Percentiles rank a stretch among this genome's conserved stretches.
phyloP scores from a whole-genome alignment of 176 grass and related monocot species.

The Oryza longistaminata region DNA sequence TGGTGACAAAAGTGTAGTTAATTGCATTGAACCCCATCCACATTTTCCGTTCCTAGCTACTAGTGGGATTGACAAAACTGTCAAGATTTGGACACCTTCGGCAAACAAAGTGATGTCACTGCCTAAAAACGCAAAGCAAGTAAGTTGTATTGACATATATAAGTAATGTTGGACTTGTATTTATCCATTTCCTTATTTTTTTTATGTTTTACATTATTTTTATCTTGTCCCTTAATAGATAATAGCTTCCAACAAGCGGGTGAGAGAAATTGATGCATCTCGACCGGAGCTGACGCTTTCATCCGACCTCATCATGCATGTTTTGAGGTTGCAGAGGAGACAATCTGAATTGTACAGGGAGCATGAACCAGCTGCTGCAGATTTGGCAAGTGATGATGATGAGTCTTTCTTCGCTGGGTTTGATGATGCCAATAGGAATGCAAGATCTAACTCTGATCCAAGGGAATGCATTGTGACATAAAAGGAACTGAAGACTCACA shows the following conservation, averaged over 20 bases:
- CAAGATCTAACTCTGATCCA: constrained; percentile 51
- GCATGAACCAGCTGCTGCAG: constrained; percentile 23
- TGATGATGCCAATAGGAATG: constrained; percentile 34
- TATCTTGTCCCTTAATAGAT: constrained; percentile 40
- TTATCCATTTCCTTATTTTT: neutral
- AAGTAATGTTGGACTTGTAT: neutral
- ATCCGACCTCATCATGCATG: constrained; percentile 71
- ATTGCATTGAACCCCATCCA: constrained; percentile 74
- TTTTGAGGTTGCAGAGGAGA: constrained; percentile 64
- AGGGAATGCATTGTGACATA: constrained; percentile 67
- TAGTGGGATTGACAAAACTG: constrained; percentile 70
- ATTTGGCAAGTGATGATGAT: constrained; percentile 46
- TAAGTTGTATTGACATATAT: constrained; percentile 27
- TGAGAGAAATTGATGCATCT: constrained; percentile 44
- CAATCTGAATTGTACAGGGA: constrained; percentile 43
- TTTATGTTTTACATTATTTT: constrained; percentile 8
- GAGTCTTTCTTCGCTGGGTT: constrained; percentile 54
- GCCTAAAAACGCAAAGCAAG: constrained; percentile 64
- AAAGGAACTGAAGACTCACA: neutral
- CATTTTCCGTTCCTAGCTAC: constrained; percentile 72
- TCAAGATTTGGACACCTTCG: constrained; percentile 72
- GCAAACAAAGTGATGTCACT: constrained; percentile 28
- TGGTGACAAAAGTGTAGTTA: constrained; percentile 67
- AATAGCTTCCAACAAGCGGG: constrained; percentile 57
- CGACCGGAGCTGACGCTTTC: constrained; percentile 40